Evolutionary conservation across 306 rosid species (phyloP).

Genomic region (Rosa chinensis): DNA sequence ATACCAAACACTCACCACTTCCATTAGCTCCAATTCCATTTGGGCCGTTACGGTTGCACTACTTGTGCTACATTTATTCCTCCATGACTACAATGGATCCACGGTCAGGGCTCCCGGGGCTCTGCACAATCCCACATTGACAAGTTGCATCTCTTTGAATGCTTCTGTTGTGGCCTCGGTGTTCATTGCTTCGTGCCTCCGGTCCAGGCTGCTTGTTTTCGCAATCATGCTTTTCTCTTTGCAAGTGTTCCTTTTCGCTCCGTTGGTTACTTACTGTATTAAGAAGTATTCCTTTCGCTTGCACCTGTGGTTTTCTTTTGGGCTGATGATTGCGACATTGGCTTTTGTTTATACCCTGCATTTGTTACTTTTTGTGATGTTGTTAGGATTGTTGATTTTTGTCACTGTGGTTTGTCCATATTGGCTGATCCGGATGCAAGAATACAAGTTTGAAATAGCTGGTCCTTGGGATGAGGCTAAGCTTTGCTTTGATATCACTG

Average conservation of each 20-base stretch:
- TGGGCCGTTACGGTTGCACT: conserved; percentile 78
- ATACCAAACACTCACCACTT: conserved; percentile 82
- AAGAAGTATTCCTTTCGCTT: conserved; percentile 68
- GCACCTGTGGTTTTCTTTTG: conserved; percentile 69
- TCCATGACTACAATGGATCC: conserved; percentile 87
- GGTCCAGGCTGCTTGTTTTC: conserved; percentile 78
- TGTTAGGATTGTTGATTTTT: conserved; percentile 67
- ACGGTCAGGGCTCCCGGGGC: conserved; percentile 65
- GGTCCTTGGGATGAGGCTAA: conserved; percentile 99
- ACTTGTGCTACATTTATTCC: conserved; percentile 74
- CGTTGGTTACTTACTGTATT: conserved; percentile 69
- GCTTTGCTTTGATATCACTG: conserved; percentile 88
- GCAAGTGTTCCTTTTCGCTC: conserved; percentile 90
- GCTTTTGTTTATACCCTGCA: conserved; percentile 62
- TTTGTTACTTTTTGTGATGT: conserved; percentile 53
- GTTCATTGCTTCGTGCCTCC: conserved; percentile 82
- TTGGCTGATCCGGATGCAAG: conserved; percentile 88
- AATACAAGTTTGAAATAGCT: conserved; percentile 84
- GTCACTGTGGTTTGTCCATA: conserved; percentile 81
- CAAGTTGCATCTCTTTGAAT: conserved; percentile 79
- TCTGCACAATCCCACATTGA: conserved; percentile 63
- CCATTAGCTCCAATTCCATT: conserved; percentile 88
- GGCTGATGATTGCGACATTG: conserved; percentile 57
- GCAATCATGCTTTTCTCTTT: conserved; percentile 83
- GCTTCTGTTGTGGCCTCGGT: conserved; percentile 91